A percentile compares a stretch with the other conserved stretches of the same genome.
phyloP scores from a whole-genome alignment of 768 basidiomycete genomes.

The Lactarius tabidus region DNA sequence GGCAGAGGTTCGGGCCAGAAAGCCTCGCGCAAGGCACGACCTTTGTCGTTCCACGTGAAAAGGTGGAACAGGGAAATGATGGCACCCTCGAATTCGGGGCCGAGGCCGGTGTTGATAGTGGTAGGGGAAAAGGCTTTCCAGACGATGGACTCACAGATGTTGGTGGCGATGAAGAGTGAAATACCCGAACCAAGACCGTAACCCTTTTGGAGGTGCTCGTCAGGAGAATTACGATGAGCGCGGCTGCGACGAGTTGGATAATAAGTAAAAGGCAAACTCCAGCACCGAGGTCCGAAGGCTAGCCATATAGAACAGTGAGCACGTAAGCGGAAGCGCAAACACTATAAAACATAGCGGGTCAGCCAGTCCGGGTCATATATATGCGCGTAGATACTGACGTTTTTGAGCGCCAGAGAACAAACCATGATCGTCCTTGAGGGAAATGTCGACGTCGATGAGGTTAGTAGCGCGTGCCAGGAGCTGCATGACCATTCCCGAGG shows the following conservation, averaged over 20 bases:
- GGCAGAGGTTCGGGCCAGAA: conserved; percentile 95
- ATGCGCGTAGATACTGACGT: conserved; percentile 49
- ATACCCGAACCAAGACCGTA: conserved; percentile 99
- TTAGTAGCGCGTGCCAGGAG: conserved; percentile 94
- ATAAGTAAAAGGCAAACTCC: conserved; percentile 97
- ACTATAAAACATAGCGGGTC: conserved; percentile 48
- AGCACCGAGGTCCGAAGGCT: conserved; percentile 87
- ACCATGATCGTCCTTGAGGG: conserved; percentile 93
- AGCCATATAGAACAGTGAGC: conserved; percentile 93
- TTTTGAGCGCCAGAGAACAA: conserved; percentile 97
- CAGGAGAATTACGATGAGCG: conserved; percentile 98
- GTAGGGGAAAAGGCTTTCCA: conserved; percentile 99
- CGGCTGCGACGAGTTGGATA: conserved; percentile 90
- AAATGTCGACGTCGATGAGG: conserved; percentile 96
- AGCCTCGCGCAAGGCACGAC: conserved; percentile 94
- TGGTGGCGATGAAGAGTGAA: conserved; percentile 98
- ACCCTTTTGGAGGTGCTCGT: conserved; percentile 97
- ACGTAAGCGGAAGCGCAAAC: conserved; percentile 95
- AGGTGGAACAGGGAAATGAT: conserved; percentile 96
- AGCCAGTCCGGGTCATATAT: neutral
- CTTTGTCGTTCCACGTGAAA: too few relatives aligned
- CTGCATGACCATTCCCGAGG: conserved; percentile 99
- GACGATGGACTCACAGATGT: too few relatives aligned
- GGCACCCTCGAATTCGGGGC: conserved; percentile 97
- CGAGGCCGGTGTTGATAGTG: conserved; percentile 95